Base-by-base conservation (phyloP, 352 stramenopile species). In the Globisporangium spinosum region DNA sequence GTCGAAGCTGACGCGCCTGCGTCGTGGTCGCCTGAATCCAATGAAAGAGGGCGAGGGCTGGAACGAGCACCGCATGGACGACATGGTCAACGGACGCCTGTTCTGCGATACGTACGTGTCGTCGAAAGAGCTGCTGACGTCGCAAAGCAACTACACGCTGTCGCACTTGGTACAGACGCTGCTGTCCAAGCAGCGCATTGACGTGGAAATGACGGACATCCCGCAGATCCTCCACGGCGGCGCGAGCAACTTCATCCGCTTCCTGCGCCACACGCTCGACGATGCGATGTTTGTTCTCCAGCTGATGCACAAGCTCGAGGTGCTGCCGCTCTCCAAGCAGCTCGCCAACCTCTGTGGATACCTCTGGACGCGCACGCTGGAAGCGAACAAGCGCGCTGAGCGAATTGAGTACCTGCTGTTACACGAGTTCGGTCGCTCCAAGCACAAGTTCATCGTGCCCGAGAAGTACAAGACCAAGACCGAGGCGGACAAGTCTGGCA, bases 321-420 rank as follows among this genome's bases (percentile, higher is more conserved):
- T 99, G 35, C 68, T 99, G 25, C 98, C 98, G 10, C 81, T 99
- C 45, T 99, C 95, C 2, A 98, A 99, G 75, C 98, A 99, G 70
- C 89, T 99, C 2, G 98, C 97, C 4, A 98, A 98, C 68, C 94
- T 99, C 64, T 98, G 95, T 72, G 98, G 98, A 5, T 99, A 99
- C 70, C 79, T 99, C 20, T 99, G 98, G 98, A 93, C 88, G 6
- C 85, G 94, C 22, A 99, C 98, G 17, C 83, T 99, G 51, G 94
- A 98, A 71, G 95, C 76, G 2, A 96, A 98, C 77, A 99, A 99
- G 68, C 95, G 98, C 45, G 97, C 97, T 6, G 97, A 99, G 72
- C 93, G 98, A 43, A 99, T 99, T 64, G 98, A 99, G 70, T 99
- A 99, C 72, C 77, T 99, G 65, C 77, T 99, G n/a, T 78, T 99